A percentile compares a stretch with the other conserved stretches of the same genome.
phyloP scores from a whole-genome alignment of 495 filamentous ascomycete species.

The Ascobolus immersus region DNA sequence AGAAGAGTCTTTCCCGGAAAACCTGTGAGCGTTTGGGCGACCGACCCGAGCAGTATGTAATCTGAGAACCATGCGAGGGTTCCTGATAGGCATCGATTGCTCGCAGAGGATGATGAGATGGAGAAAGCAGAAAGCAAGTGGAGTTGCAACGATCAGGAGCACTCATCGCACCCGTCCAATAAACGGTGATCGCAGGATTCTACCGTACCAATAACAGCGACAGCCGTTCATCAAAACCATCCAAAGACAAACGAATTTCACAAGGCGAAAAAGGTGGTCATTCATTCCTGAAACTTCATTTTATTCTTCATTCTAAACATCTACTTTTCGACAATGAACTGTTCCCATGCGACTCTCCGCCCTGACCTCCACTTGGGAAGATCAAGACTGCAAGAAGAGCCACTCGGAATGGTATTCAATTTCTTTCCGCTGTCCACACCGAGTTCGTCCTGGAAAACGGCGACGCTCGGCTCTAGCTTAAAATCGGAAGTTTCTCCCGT shows the following conservation, averaged over 20 bases:
- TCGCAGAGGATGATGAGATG: neutral
- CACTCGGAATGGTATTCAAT: neutral
- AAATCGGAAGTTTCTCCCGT: too few species aligned
- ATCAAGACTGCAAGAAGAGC: neutral
- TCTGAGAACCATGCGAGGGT: neutral
- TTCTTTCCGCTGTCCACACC: too few species aligned
- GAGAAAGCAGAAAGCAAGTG: neutral
- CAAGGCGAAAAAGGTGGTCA: neutral
- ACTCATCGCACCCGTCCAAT: neutral
- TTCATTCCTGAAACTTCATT: neutral
- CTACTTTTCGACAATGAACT: neutral
- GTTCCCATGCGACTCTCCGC: neutral
- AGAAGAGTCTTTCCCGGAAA: neutral
- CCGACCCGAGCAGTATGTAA: neutral
- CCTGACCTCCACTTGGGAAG: neutral
- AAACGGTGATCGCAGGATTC: neutral
- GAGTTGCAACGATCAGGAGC: neutral
- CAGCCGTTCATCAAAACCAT: too few species aligned
- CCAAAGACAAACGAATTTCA: neutral
- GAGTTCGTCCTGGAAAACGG: too few species aligned
- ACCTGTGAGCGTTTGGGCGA: neutral
- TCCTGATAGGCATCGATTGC: neutral
- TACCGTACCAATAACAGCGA: too few species aligned
- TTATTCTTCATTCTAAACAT: neutral
- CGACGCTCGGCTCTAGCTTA: too few species aligned